Evolutionary conservation across 768 basidiomycete genomes (phyloP).

Genomic region (Kwoniella dejecticola): DNA sequence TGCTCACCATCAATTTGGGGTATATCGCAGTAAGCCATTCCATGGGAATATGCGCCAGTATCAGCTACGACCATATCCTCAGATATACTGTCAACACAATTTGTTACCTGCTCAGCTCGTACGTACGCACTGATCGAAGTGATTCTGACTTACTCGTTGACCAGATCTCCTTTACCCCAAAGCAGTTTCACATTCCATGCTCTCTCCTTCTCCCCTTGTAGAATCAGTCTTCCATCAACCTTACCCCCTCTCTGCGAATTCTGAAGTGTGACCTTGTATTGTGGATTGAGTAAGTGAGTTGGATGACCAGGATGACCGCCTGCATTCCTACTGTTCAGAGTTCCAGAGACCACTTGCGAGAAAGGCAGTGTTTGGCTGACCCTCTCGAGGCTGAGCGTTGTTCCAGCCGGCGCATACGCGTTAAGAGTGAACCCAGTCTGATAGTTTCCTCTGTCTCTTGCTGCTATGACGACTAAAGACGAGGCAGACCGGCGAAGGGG

Average conservation of each 20-base stretch:
- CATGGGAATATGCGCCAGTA: slow-evolving; percentile 81
- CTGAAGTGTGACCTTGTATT: slow-evolving; percentile 71
- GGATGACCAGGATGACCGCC: slow-evolving; percentile 81
- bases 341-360: slow-evolving; percentile 59
- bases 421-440: slow-evolving; percentile 49
- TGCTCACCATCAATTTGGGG: slow-evolving; percentile 62
- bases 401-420: slow-evolving; percentile 24
- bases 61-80: slow-evolving; percentile 71
- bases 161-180: slow-evolving; percentile 73
- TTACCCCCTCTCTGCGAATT: slow-evolving; percentile 37
- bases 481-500: neutral
- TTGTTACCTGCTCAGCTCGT: neutral
- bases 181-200: slow-evolving; percentile 73
- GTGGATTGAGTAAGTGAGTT: slow-evolving; percentile 86
- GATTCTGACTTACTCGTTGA: slow-evolving; percentile 66
- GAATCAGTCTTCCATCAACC: slow-evolving; percentile 58
- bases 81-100: slow-evolving; percentile 53
- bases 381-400: slow-evolving; percentile 30
- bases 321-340: slow-evolving; percentile 69
- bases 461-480: slow-evolving; percentile 32
- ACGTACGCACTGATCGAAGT: too few species aligned
- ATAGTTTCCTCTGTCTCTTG: slow-evolving; percentile 43
- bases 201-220: slow-evolving; percentile 66
- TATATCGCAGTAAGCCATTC: slow-evolving; percentile 63
- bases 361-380: slow-evolving; percentile 29